Evolutionary conservation across 352 stramenopile genomes (phyloP).

Genomic region (Phytophthora sojae): DNA sequence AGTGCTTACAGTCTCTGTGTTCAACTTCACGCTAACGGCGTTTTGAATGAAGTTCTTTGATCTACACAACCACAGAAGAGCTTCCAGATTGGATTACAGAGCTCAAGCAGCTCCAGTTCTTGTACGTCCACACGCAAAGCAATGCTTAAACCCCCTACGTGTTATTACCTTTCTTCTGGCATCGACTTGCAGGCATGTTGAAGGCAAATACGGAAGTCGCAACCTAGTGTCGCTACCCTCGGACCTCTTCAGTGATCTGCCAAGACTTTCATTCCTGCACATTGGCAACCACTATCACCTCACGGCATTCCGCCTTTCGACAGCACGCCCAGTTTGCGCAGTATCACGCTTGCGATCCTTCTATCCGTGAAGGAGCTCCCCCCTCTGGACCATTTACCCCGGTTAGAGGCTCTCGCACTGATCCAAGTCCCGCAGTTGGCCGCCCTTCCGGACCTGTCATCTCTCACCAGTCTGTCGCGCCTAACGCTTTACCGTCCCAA

Average conservation of each 20-base stretch:
- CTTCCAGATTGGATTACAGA: slow-evolving; percentile 14
- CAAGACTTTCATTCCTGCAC: slow-evolving; percentile 24
- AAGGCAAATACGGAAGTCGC: slow-evolving; percentile 30
- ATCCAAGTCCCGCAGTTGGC: slow-evolving; percentile 17
- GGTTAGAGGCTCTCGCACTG: slow-evolving; percentile 15
- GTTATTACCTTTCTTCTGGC: too few relatives aligned
- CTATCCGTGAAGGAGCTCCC: slow-evolving; percentile 21
- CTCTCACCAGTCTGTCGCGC: slow-evolving; percentile 6
- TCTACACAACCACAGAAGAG: slow-evolving; percentile 30
- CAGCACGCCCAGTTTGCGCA: slow-evolving; percentile 17
- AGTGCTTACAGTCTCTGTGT: neutral
- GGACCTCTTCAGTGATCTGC: slow-evolving; percentile 22
- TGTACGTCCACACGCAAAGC: slow-evolving; percentile 6
- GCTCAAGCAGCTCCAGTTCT: slow-evolving; percentile 21
- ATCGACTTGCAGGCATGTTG: slow-evolving; percentile 17
- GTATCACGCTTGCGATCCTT: slow-evolving; percentile 19
- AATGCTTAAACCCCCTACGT: too few relatives aligned
- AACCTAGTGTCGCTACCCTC: slow-evolving; percentile 18
- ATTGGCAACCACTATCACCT: slow-evolving; percentile 26
- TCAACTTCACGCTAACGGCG: neutral
- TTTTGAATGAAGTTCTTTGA: slow-evolving; percentile 22
- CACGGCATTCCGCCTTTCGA: slow-evolving; percentile 9
- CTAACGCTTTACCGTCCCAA: slow-evolving; percentile 22
- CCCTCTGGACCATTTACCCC: slow-evolving; percentile 11
- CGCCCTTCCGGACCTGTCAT: slow-evolving; percentile 11